Percentiles rank a stretch among this genome's conserved stretches.
phyloP scores from a whole-genome alignment of 176 grass and related monocot genomes.

The Carex pumila region DNA sequence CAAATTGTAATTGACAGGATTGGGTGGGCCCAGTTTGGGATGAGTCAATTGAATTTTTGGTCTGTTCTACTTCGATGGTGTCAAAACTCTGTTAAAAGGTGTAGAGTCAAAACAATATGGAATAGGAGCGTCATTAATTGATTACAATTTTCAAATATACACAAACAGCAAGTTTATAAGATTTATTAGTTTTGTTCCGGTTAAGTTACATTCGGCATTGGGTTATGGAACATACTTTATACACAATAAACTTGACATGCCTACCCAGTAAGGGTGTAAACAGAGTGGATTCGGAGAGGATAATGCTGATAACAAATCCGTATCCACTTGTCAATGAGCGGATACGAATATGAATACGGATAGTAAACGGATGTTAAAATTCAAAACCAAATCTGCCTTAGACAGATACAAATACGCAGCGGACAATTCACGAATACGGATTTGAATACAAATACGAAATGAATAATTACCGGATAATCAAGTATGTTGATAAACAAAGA shows the following conservation, averaged over 20 bases:
- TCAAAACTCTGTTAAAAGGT: conserved; percentile 5
- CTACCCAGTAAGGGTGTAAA: background rate
- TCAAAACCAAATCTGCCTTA: too few species aligned
- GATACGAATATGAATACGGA: too few species aligned
- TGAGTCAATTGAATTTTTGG: background rate
- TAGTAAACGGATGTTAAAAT: too few species aligned
- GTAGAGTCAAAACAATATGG: background rate
- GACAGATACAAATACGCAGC: too few species aligned
- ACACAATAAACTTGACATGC: background rate
- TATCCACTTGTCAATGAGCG: too few species aligned
- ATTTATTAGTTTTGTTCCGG: background rate
- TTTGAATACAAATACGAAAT: too few species aligned
- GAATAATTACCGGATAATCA: too few species aligned
- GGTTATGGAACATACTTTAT: background rate
- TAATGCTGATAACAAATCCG: too few species aligned
- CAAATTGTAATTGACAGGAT: conserved; percentile 67
- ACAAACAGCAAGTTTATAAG: background rate
- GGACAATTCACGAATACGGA: too few species aligned
- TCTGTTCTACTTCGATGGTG: background rate
- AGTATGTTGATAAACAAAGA: too few species aligned
- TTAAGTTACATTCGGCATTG: background rate
- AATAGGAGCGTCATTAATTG: background rate
- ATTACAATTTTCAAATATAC: background rate
- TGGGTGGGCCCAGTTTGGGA: background rate
- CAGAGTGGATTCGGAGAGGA: too few species aligned